phyloP scores from a whole-genome alignment of 2,329 filamentous ascomycete species.

The Ceratocystis papillata region DNA sequence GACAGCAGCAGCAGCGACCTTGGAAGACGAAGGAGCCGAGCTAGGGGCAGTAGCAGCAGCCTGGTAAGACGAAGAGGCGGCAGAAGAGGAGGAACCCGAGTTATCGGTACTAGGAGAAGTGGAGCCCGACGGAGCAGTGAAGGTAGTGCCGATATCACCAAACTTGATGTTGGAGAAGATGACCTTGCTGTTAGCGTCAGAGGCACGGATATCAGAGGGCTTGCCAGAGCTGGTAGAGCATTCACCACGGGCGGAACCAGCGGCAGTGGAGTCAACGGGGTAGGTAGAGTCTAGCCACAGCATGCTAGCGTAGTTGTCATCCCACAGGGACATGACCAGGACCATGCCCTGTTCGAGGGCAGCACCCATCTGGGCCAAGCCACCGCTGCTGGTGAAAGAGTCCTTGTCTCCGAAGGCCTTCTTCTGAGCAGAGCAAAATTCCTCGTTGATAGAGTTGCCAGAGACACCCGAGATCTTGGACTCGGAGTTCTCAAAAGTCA shows the following conservation, averaged over 20 bases:
- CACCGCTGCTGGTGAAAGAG: slow-evolving; percentile 44
- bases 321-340: slow-evolving; percentile 50
- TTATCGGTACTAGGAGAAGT: background rate
- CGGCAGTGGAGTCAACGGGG: slow-evolving; percentile 34
- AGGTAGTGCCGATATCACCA: slow-evolving; percentile 39
- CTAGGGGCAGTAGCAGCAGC: background rate
- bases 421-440: slow-evolving; percentile 49
- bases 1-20: slow-evolving; percentile 5
- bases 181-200: slow-evolving; percentile 32
- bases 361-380: slow-evolving; percentile 43
- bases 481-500: slow-evolving; percentile 40
- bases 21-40: background rate
- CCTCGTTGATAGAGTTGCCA: slow-evolving; percentile 47
- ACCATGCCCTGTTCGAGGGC: slow-evolving; percentile 51
- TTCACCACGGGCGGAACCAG: slow-evolving; percentile 27
- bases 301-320: slow-evolving; percentile 49
- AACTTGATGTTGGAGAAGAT: slow-evolving; percentile 42
- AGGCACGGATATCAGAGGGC: slow-evolving; percentile 27
- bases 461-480: slow-evolving; percentile 35
- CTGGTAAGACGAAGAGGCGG: background rate
- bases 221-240: slow-evolving; percentile 28
- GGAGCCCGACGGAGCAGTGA: slow-evolving; percentile 16
- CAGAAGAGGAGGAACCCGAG: background rate
- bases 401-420: slow-evolving; percentile 42
- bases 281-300: slow-evolving; percentile 62